A percentile compares a stretch with the other conserved stretches of the same genome.
These are phyloP conservation scores for Przewalskia tangutica DNA, from an alignment of 257 asterid genomes.

Conservation along the genomic window DNA sequence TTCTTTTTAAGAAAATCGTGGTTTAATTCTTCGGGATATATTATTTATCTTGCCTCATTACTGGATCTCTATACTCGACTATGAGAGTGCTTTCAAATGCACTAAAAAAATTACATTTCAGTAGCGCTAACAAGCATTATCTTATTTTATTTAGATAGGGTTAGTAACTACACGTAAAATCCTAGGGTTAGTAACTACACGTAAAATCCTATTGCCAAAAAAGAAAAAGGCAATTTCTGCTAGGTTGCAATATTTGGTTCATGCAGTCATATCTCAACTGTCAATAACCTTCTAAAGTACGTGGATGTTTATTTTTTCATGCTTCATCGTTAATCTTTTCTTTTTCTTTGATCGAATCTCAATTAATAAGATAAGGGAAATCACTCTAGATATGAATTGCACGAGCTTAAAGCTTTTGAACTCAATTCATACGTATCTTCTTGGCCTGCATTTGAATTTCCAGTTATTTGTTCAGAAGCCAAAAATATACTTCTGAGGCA, in stretches of 20 bases:
- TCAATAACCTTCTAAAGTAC: background rate
- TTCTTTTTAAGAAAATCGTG: background rate
- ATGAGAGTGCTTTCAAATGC: background rate
- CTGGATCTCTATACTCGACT: background rate
- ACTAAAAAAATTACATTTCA: background rate
- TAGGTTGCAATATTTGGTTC: background rate
- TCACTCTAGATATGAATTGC: background rate
- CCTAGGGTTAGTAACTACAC: background rate
- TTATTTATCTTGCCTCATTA: background rate
- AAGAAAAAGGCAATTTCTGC: background rate
- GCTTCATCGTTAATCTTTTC: background rate
- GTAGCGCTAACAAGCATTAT: background rate
- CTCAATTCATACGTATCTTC: background rate
- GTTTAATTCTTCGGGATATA: background rate
- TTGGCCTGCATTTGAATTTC: background rate
- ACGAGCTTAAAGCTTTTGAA: background rate
- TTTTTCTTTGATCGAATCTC: background rate
- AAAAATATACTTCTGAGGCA: slow-evolving; percentile 28
- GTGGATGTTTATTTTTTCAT: background rate
- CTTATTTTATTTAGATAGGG: background rate
- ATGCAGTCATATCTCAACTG: background rate
- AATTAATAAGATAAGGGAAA: background rate
- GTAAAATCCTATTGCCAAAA: background rate
- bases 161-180: background rate
- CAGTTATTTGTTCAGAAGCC: slow-evolving; percentile 32